These are phyloP conservation scores for Evernia prunastri DNA, from an alignment of 495 filamentous ascomycete species.

Conservation along the genomic window DNA sequence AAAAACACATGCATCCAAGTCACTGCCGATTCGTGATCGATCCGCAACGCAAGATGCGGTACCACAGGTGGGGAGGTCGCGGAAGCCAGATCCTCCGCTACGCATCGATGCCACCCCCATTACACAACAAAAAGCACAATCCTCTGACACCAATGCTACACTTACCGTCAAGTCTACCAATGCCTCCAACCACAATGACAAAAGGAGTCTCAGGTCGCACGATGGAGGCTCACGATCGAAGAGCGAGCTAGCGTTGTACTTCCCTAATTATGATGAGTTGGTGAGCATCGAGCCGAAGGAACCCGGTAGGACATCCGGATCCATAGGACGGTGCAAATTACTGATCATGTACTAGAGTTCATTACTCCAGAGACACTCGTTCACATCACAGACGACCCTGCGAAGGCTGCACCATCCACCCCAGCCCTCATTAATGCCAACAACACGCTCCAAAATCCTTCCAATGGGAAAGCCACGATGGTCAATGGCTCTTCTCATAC, in stretches of 20 bases:
- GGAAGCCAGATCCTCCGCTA: slow-evolving; percentile 21
- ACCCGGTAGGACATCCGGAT: slow-evolving; percentile 51
- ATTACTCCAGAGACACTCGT: slow-evolving; percentile 42
- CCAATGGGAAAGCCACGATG: background rate
- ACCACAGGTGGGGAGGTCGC: slow-evolving; percentile 20
- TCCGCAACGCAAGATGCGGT: slow-evolving; percentile 14
- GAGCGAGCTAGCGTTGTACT: slow-evolving; percentile 82
- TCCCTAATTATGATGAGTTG: slow-evolving; percentile 85
- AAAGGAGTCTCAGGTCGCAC: slow-evolving; percentile 46
- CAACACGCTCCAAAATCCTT: slow-evolving; percentile 14
- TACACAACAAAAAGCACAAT: slow-evolving; percentile 6
- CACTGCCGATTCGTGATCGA: slow-evolving; percentile 20
- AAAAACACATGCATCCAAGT: slow-evolving; percentile 1
- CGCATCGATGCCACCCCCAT: slow-evolving; percentile 5
- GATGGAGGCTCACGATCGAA: slow-evolving; percentile 58
- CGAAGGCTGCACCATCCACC: slow-evolving; percentile 29
- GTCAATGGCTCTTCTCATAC: slow-evolving; percentile 19
- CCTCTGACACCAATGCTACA: slow-evolving; percentile 4
- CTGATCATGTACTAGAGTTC: slow-evolving; percentile 32
- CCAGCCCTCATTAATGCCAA: slow-evolving; percentile 32
- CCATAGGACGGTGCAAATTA: background rate
- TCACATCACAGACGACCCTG: slow-evolving; percentile 41
- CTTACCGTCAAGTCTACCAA: slow-evolving; percentile 5
- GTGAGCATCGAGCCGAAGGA: slow-evolving; percentile 74
- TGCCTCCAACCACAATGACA: slow-evolving; percentile 27